These are phyloP conservation scores for Lecanicillium sp. DNA, from an alignment of 2,329 filamentous ascomycete genomes.

Conservation along the genomic window DNA sequence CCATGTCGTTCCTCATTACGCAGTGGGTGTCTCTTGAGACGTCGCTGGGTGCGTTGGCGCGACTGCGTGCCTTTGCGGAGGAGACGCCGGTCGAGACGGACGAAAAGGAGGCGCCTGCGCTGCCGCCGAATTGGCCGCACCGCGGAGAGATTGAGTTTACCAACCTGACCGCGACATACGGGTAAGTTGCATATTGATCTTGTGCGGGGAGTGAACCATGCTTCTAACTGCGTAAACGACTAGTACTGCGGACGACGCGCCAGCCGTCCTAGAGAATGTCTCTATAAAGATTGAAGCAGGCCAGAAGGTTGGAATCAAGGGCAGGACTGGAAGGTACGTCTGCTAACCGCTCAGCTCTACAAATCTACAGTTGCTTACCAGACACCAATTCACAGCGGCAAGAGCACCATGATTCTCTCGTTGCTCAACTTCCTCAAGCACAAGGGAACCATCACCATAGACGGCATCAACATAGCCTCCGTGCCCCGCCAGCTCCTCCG, in stretches of 20 bases:
- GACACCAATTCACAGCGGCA: not conserved
- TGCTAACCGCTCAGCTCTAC: not conserved
- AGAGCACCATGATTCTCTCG: not conserved
- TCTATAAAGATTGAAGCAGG: constrained; percentile 1
- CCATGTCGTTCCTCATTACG: not conserved
- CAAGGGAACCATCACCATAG: constrained; percentile 3
- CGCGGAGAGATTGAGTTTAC: not conserved
- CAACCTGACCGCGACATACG: not conserved
- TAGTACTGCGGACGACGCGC: not conserved
- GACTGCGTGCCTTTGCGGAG: not conserved
- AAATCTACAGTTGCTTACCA: not conserved
- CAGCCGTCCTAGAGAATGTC: not conserved
- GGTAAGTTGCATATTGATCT: not conserved
- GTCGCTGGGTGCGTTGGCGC: not conserved
- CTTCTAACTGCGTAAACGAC: not conserved
- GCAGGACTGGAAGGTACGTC: constrained; percentile 1
- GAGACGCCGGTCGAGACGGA: constrained; percentile 1
- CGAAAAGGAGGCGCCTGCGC: not conserved
- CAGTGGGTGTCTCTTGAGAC: constrained; percentile 4
- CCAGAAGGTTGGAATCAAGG: not conserved
- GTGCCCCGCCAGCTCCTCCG: constrained; percentile 8
- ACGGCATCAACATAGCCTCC: constrained; percentile 5
- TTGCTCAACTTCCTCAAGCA: constrained; percentile 1
- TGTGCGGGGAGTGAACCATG: too few species aligned
- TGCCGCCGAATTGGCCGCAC: constrained; percentile 1